Evolutionary conservation across 768 basidiomycete species (phyloP).

Genomic region (Pholiota molesta): DNA sequence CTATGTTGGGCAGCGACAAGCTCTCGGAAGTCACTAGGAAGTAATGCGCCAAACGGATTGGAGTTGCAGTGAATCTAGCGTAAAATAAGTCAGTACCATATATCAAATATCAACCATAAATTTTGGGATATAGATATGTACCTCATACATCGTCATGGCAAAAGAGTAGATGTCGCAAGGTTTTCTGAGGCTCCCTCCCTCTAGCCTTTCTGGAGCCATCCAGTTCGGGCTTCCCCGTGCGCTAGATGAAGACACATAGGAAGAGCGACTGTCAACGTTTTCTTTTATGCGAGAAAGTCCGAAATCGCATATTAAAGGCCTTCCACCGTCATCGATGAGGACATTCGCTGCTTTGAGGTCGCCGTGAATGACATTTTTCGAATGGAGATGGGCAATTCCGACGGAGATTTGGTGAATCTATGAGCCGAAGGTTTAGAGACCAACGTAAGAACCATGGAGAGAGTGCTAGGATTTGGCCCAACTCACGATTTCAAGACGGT

Average conservation of each 20-base stretch:
- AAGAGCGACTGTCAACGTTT: conserved; percentile 18
- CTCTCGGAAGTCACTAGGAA: neutral
- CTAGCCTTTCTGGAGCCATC: conserved; percentile 23
- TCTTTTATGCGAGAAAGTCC: conserved; percentile 24
- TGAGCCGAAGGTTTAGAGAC: neutral
- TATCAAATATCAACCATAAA: neutral
- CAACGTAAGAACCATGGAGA: too few relatives aligned
- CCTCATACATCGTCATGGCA: conserved; percentile 27
- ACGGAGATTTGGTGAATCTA: neutral
- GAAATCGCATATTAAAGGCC: conserved; percentile 23
- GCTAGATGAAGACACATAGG: neutral
- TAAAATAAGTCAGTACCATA: neutral
- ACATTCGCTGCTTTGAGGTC: conserved; percentile 17
- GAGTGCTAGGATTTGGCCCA: too few relatives aligned
- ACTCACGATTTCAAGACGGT: conserved; percentile 12
- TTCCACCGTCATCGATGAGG: conserved; percentile 22
- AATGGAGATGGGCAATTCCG: conserved; percentile 17
- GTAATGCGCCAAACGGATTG: neutral
- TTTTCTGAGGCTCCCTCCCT: conserved; percentile 12
- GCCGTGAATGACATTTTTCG: conserved; percentile 25
- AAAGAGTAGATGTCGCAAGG: conserved; percentile 26
- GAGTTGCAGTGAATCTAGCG: neutral
- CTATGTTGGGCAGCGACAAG: neutral
- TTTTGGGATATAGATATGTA: conserved; percentile 1
- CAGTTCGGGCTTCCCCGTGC: conserved; percentile 13